phyloP scores from a whole-genome alignment of 2,329 filamentous ascomycete species.

The Phyllosticta paracitricarpa region DNA sequence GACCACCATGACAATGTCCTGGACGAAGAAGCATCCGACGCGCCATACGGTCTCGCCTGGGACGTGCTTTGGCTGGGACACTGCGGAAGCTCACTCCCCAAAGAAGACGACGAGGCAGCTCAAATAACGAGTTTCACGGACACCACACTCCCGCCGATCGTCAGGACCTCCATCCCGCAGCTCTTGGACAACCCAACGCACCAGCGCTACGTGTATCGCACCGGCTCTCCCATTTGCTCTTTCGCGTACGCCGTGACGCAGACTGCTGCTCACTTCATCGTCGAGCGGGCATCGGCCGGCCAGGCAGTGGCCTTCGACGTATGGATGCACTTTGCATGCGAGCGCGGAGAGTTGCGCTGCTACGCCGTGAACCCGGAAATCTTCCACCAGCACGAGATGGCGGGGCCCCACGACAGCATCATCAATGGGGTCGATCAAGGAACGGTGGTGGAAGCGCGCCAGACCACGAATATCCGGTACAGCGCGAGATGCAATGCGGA shows the following conservation, averaged over 20 bases:
- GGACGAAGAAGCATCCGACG: not conserved
- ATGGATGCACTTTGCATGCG: constrained; percentile 9
- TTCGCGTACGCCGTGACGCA: constrained; percentile 10
- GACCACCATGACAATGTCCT: not conserved
- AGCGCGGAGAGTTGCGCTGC: not conserved
- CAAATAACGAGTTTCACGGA: not conserved
- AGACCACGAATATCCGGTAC: constrained; percentile 10
- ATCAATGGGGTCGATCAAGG: constrained; percentile 4
- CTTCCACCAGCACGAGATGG: constrained; percentile 10
- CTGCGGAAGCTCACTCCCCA: constrained; percentile 15
- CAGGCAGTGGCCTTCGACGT: constrained; percentile 1
- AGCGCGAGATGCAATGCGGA: constrained; percentile 9
- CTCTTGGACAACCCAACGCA: not conserved
- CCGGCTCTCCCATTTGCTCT: constrained; percentile 2
- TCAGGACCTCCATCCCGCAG: not conserved
- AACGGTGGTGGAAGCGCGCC: not conserved
- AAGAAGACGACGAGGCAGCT: not conserved
- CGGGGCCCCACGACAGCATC: constrained; percentile 6
- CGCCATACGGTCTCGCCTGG: constrained; percentile 26
- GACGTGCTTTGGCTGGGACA: constrained; percentile 29
- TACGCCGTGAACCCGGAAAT: constrained; percentile 10
- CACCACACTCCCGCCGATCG: constrained; percentile 1
- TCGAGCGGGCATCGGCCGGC: not conserved
- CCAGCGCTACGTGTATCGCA: not conserved
- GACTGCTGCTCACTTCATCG: not conserved